Conservation (phyloP, 148 eudicot species). For the Chenopodium formosanum region DNA sequence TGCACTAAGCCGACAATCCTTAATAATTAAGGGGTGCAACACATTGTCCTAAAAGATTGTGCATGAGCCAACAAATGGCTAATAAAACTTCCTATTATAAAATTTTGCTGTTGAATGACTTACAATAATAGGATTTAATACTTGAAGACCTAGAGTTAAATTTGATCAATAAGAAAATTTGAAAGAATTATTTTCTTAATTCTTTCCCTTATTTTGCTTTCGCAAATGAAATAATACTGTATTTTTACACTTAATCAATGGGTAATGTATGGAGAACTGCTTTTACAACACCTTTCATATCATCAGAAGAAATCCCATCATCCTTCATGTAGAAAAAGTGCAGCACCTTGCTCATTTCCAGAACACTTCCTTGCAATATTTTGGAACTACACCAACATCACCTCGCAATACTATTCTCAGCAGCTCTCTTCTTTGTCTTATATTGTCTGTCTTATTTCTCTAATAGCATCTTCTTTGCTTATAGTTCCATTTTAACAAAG, state of each 20-base stretch:
- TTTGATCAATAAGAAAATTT: too few species aligned
- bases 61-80: too few species aligned
- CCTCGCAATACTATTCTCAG: conserved; percentile 55
- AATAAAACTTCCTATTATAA: too few species aligned
- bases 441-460: conserved; percentile 38
- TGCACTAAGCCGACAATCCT: too few species aligned
- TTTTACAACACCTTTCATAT: conserved; percentile 44
- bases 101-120: too few species aligned
- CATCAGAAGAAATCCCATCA: conserved; percentile 68
- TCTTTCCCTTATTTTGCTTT: too few species aligned
- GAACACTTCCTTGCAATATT: conserved; percentile 68
- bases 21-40: too few species aligned
- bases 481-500: conserved; percentile 30
- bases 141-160: too few species aligned
- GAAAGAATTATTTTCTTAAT: too few species aligned
- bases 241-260: conserved; percentile 6
- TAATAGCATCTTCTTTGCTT: conserved; percentile 48
- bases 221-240: too few species aligned
- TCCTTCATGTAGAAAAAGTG: conserved; percentile 62
- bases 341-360: conserved; percentile 67
- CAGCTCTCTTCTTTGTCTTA: conserved; percentile 55
- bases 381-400: conserved; percentile 50
- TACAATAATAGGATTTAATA: too few species aligned
- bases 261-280: conserved; percentile 50
- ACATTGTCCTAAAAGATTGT: too few species aligned